Base-by-base conservation (phyloP, 495 filamentous ascomycete genomes). In the Aspergillus carlsbadensis region DNA sequence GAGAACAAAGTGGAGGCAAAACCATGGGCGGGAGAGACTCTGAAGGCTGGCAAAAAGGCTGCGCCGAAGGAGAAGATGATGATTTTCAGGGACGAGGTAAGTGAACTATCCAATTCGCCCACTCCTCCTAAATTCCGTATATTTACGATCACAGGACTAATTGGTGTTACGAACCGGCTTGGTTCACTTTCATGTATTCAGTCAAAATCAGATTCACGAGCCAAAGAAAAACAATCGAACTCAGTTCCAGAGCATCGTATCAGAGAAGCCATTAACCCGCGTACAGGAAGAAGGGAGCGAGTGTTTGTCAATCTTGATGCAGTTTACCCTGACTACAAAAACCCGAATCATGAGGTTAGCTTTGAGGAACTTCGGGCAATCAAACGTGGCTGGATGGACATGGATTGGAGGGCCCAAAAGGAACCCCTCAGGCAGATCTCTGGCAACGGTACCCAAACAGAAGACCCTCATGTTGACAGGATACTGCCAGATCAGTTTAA, bases 81-180 rank as follows among this genome's bases (percentile, higher is more conserved):
- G 64, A 82, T 98, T 17, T 98, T 96, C 80, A 91, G 91, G 77
- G 94, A 98, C 79, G 82, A 88, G 89, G 94, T 98, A 86, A 84
- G 92, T 83, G 50, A 58, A 59, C 60, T 60, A 54, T 24, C 62
- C 59, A 54, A 57, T 54, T 63, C 36, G 24, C 57, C 54, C 55
- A 44, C 66, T 65, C 52, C 66, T 62, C 73, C 70, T 69, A 77
- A 78, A 70, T 61, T 73, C 58, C 78, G 72, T 62, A 81, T 91
- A 84, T 96, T 95, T 92, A 96, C 92, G 81, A 87, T 84, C 82
- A 84, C 81, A 96, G 92, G 92, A 95, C 91, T 96, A 95, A 96
- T 91, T 81, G 73, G 72, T 84, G 82, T 78, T 79, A 73, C 75
- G 78, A 81, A 75, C 77, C 73, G 70, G 77, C 74, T 73, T 82